Evolutionary conservation across 768 basidiomycete species (phyloP), one percentile per base, ranked within the genome.

Genomic region (Paxillus rubicundulus): DNA sequence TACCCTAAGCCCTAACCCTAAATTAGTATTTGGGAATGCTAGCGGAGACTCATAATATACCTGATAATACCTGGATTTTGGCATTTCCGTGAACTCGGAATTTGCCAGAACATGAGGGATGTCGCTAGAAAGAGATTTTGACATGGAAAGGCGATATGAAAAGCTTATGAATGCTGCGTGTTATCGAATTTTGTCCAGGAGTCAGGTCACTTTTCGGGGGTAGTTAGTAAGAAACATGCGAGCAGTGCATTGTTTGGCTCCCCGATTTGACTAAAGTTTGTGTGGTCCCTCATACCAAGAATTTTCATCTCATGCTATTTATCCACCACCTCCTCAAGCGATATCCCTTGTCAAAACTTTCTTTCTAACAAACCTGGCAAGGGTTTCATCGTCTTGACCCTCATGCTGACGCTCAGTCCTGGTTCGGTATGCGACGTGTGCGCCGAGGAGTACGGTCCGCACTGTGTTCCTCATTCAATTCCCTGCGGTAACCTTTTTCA

Each of bases 341-440:
- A 71, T 67, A 71, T 71, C 72, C 72, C 73, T 73, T 66, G 69
- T 72, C 76, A 68, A 61, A 69, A 56, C 59, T 67, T 72, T 72
- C 59, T 60, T 64, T 70, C 62, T 61, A 69, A 65, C 70, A 65
- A 67, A 70, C 69, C 63, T 70, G 68, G 62, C 67, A 67, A 69
- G 70, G 70, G 70, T 67, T 61, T 68, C 57, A 64, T 64, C 65
- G 71, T 65, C 69, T 71, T 70, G 68, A 67, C 66, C 65, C 63
- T 66, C 67, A 91, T 91, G 89, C 82, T 91, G 75, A 86, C 88
- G 69, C 86, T 91, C 66, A 79, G 75, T 75, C 82, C 86, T 71
- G 86, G 86, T 72, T 89, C 86, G 70, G 78, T 84, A 70, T 91
- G 89, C 84, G 89, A 91, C 79, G 89, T 91, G 66, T 91, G 89